These are phyloP conservation scores for Xenoacremonium recifei DNA, from an alignment of 2,329 filamentous ascomycete species.

Conservation along the genomic window DNA sequence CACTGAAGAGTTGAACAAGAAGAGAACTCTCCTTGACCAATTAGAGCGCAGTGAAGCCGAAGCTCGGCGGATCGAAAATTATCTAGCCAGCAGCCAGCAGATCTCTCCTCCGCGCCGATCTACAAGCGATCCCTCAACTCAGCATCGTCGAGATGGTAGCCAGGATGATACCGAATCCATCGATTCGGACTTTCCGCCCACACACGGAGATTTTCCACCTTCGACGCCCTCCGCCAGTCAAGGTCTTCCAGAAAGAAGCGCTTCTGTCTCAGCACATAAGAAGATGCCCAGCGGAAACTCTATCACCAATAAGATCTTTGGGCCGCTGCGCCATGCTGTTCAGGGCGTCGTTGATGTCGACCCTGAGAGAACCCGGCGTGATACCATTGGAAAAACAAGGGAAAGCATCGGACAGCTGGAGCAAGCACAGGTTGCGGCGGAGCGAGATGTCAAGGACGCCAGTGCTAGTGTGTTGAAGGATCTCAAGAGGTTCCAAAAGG, in stretches of 20 bases:
- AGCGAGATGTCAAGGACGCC: slow-evolving; percentile 90
- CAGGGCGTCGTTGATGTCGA: slow-evolving; percentile 96
- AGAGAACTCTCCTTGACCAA: slow-evolving; percentile 76
- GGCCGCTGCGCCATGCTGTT: slow-evolving; percentile 90
- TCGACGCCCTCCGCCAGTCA: slow-evolving; percentile 73
- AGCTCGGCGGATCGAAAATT: slow-evolving; percentile 89
- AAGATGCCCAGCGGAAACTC: slow-evolving; percentile 86
- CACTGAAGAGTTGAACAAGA: slow-evolving; percentile 86
- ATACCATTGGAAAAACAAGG: slow-evolving; percentile 92
- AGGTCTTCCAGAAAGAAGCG: slow-evolving; percentile 58
- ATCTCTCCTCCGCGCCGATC: slow-evolving; percentile 63
- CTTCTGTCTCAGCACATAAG: slow-evolving; percentile 56
- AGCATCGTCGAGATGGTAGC: slow-evolving; percentile 54
- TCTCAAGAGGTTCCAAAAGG: slow-evolving; percentile 85
- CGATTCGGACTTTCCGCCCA: slow-evolving; percentile 93
- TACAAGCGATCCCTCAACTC: slow-evolving; percentile 49
- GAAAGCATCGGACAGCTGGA: slow-evolving; percentile 85
- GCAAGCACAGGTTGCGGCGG: slow-evolving; percentile 83
- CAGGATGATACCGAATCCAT: slow-evolving; percentile 83
- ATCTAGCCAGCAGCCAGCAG: slow-evolving; percentile 73
- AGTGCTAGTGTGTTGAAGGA: slow-evolving; percentile 86
- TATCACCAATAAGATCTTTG: slow-evolving; percentile 91
- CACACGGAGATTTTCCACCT: slow-evolving; percentile 67
- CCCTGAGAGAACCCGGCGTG: slow-evolving; percentile 85
- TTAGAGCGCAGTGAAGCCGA: slow-evolving; percentile 93